Evolutionary conservation across 2,329 filamentous ascomycete genomes (phyloP).

Genomic region (Ophiostoma himal-ulmi): DNA sequence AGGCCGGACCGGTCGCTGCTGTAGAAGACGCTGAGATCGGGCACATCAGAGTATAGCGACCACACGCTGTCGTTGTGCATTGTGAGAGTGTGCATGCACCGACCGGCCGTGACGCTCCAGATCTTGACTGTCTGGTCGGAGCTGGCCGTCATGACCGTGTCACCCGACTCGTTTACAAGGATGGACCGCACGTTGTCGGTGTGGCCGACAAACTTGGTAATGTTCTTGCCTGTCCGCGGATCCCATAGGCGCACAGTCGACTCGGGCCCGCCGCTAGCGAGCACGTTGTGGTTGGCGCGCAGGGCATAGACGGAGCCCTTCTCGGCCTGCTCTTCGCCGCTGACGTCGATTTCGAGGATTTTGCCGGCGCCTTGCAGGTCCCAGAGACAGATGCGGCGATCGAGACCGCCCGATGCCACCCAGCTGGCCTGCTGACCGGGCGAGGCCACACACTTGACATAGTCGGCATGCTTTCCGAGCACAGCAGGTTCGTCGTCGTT

Average conservation of each 20-base stretch:
- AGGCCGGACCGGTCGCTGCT: slow-evolving; percentile 87
- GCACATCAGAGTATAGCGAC: slow-evolving; percentile 87
- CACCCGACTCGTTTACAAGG: slow-evolving; percentile 78
- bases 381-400: slow-evolving; percentile 89
- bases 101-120: slow-evolving; percentile 90
- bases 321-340: slow-evolving; percentile 73
- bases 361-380: slow-evolving; percentile 84
- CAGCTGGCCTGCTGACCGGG: slow-evolving; percentile 61
- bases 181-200: slow-evolving; percentile 92
- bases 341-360: slow-evolving; percentile 77
- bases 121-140: slow-evolving; percentile 97
- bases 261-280: slow-evolving; percentile 91
- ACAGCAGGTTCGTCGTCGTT: slow-evolving; percentile 64
- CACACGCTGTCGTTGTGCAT: slow-evolving; percentile 99
- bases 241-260: slow-evolving; percentile 92
- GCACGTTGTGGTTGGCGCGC: slow-evolving; percentile 68
- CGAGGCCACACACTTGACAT: slow-evolving; percentile 88
- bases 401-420: slow-evolving; percentile 90
- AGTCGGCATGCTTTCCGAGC: slow-evolving; percentile 90
- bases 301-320: slow-evolving; percentile 96
- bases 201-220: slow-evolving; percentile 95
- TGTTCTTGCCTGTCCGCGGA: slow-evolving; percentile 67
- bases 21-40: slow-evolving; percentile 83
- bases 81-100: slow-evolving; percentile 95
- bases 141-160: slow-evolving; percentile 88